Conservation (phyloP, 78 protist genomes). For the Mastigamoeba balamuthi region DNA sequence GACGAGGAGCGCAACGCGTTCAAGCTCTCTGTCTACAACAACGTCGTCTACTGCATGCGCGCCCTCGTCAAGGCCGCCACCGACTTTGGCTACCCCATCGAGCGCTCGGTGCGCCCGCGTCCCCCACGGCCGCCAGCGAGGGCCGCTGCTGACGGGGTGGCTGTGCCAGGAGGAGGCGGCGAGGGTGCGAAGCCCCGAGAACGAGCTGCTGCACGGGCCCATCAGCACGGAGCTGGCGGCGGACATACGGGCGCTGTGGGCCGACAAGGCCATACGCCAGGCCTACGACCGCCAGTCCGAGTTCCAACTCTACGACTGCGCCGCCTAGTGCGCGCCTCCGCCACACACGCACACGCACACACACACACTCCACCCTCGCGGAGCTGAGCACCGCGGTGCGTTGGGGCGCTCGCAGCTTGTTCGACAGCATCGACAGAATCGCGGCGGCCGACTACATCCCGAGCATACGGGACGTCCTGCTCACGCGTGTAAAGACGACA, state of each 20-base stretch:
- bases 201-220: conserved; percentile 32
- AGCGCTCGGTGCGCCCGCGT: neutral
- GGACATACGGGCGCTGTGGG: conserved; percentile 61
- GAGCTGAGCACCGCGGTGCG: neutral
- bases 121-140: neutral
- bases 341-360: neutral
- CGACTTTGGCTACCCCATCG: conserved; percentile 36
- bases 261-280: conserved; percentile 54
- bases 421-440: conserved; percentile 51
- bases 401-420: conserved; percentile 59
- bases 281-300: conserved; percentile 53
- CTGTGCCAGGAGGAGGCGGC: conserved; percentile 22
- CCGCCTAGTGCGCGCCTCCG: conserved; percentile 50
- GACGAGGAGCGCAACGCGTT: conserved; percentile 43
- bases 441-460: conserved; percentile 71
- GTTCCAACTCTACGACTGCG: conserved; percentile 81
- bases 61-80: conserved; percentile 42
- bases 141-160: neutral
- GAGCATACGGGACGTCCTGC: conserved; percentile 76
- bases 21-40: conserved; percentile 25
- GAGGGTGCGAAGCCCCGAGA: conserved; percentile 25
- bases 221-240: conserved; percentile 27
- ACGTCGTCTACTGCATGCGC: conserved; percentile 49
- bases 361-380: neutral
- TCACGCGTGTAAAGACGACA: conserved; percentile 81